Evolutionary conservation across 2,329 filamentous ascomycete species (phyloP).

Genomic region (Colletotrichum eleusines): DNA sequence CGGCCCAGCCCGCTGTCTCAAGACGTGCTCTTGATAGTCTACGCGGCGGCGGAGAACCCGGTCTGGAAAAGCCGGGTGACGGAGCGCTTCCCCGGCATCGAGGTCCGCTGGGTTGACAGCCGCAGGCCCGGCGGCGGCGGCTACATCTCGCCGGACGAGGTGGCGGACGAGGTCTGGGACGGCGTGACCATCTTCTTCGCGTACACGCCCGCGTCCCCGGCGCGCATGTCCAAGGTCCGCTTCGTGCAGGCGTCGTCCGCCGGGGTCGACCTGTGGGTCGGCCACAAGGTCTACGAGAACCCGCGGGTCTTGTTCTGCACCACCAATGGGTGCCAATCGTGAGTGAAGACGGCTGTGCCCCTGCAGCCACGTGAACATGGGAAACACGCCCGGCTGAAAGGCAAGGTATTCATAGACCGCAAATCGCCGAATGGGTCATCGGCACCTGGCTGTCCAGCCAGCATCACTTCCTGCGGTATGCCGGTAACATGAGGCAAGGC

Average conservation of each 20-base stretch:
- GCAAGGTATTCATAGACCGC: conserved; percentile 45
- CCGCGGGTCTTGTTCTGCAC: conserved; percentile 54
- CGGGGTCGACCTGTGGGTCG: conserved; percentile 58
- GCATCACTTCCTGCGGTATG: conserved; percentile 49
- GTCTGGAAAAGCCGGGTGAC: conserved; percentile 53
- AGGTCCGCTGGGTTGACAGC: conserved; percentile 51
- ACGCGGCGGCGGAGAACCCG: conserved; percentile 48
- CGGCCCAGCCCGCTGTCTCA: conserved; percentile 45
- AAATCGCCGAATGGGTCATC: conserved; percentile 58
- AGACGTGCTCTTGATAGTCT: conserved; percentile 56
- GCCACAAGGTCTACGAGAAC: conserved; percentile 51
- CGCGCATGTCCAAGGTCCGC: conserved; percentile 52
- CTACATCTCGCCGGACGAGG: conserved; percentile 44
- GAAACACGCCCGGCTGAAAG: background rate
- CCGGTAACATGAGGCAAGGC: conserved; percentile 47
- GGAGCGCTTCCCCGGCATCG: conserved; percentile 53
- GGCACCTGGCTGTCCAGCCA: conserved; percentile 50
- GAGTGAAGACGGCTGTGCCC: conserved; percentile 36
- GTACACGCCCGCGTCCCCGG: conserved; percentile 49
- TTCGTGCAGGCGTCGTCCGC: conserved; percentile 60
- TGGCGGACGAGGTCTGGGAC: conserved; percentile 51
- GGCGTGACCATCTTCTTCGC: conserved; percentile 57
- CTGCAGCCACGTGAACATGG: fast-evolving
- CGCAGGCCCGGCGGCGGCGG: conserved; percentile 41
- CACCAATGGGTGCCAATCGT: conserved; percentile 58